Evolutionary conservation across 805 yeast species (phyloP).

Genomic region (Zygosaccharomyces gambellarensis): DNA sequence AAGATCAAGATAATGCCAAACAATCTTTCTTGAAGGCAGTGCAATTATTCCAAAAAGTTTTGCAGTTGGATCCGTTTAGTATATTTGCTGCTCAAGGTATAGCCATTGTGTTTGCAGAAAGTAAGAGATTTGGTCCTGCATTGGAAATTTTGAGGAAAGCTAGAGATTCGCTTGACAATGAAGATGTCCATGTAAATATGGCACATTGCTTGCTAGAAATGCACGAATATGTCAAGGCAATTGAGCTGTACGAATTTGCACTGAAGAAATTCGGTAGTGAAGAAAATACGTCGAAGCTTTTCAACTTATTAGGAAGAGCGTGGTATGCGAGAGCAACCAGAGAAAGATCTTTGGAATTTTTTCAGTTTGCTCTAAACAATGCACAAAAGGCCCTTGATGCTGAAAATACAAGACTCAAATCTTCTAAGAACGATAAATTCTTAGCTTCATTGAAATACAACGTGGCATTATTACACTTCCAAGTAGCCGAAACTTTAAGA

Average conservation of each 20-base stretch:
- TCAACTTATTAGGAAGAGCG: constrained; percentile 76
- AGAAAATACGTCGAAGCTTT: constrained; percentile 58
- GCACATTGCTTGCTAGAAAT: constrained; percentile 85
- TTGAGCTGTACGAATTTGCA: constrained; percentile 84
- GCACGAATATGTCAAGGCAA: constrained; percentile 77
- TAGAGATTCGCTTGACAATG: constrained; percentile 83
- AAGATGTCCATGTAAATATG: constrained; percentile 74
- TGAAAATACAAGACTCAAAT: constrained; percentile 21
- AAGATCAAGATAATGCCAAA: constrained; percentile 49
- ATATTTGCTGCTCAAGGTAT: constrained; percentile 98
- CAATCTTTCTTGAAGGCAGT: constrained; percentile 85
- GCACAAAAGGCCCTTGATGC: constrained; percentile 52
- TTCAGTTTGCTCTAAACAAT: constrained; percentile 57
- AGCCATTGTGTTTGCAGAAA: constrained; percentile 88
- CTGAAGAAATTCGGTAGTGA: constrained; percentile 55
- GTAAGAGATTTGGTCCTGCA: constrained; percentile 67
- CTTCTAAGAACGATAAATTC: constrained; percentile 34
- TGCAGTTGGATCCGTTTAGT: constrained; percentile 75
- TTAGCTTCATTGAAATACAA: constrained; percentile 61
- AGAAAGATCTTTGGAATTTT: constrained; percentile 60
- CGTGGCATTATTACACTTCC: constrained; percentile 77
- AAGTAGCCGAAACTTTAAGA: constrained; percentile 76
- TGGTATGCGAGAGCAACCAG: constrained; percentile 76
- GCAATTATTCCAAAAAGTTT: constrained; percentile 83
- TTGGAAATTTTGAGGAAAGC: constrained; percentile 82